Percentiles rank a stretch among this genome's conserved stretches.
phyloP scores from a whole-genome alignment of 805 yeast genomes.

The Barnettozyma siamensis region DNA sequence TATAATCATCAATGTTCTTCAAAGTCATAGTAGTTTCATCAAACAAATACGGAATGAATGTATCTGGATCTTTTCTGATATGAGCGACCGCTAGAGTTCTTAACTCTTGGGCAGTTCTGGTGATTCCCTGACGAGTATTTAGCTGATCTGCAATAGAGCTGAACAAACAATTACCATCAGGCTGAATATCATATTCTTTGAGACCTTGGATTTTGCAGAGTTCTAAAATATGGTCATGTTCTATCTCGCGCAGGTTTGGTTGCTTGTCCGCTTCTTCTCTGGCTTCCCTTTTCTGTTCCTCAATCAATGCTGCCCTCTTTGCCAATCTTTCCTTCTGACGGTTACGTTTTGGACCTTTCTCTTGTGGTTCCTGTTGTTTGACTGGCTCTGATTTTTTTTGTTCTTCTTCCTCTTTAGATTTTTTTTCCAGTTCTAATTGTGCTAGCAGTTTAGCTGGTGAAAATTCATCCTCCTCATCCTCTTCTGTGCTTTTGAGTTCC shows the following conservation, averaged over 20 bases:
- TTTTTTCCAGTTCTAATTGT: conserved; percentile 41
- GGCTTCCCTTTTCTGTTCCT: conserved; percentile 61
- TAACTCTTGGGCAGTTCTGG: conserved; percentile 42
- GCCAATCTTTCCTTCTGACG: conserved; percentile 83
- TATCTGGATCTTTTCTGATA: conserved; percentile 58
- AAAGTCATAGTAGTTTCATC: conserved; percentile 68
- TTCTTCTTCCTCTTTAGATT: conserved; percentile 16
- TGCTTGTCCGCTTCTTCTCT: conserved; percentile 56
- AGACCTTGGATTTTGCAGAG: conserved; percentile 46
- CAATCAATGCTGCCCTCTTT: conserved; percentile 64
- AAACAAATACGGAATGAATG: conserved; percentile 75
- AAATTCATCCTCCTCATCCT: conserved; percentile 40
- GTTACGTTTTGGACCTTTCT: conserved; percentile 50
- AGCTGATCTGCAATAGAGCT: conserved; percentile 82
- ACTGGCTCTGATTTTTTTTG: conserved; percentile 8
- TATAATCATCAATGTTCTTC: conserved; percentile 62
- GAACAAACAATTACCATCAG: conserved; percentile 94
- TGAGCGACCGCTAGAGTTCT: conserved; percentile 62
- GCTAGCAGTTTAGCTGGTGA: conserved; percentile 67
- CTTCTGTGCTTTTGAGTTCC: conserved; percentile 30
- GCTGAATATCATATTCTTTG: conserved; percentile 62
- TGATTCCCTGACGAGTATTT: conserved; percentile 39
- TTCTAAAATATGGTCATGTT: conserved; percentile 56
- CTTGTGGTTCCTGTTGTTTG: conserved; percentile 22
- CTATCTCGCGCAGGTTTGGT: conserved; percentile 68